Conservation (phyloP, 2,329 filamentous ascomycete species). For the Fusarium sublunatum region DNA sequence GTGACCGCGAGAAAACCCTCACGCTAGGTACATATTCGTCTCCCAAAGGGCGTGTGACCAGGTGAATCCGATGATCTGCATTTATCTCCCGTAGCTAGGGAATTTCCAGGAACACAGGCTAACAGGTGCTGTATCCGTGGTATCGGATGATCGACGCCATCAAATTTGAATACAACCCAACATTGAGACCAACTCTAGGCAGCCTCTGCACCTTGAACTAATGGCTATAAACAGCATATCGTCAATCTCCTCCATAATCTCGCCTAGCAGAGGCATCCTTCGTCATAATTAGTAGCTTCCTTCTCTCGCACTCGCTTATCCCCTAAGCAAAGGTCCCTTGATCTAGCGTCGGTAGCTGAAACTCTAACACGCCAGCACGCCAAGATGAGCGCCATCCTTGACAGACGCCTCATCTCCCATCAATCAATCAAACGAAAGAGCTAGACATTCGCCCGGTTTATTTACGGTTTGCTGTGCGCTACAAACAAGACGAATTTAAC, state of each 20-base stretch:
- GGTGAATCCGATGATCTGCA: slow-evolving; percentile 7
- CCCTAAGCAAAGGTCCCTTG: slow-evolving; percentile 35
- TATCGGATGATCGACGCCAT: slow-evolving; percentile 28
- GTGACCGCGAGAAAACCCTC: slow-evolving; percentile 20
- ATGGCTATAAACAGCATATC: slow-evolving; percentile 1
- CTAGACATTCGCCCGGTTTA: slow-evolving; percentile 13
- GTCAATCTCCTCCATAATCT: background rate
- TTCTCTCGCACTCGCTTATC: slow-evolving; percentile 8
- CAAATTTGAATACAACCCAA: slow-evolving; percentile 23
- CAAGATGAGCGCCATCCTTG: slow-evolving; percentile 20
- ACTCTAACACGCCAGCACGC: slow-evolving; percentile 32
- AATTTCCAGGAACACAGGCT: slow-evolving; percentile 31
- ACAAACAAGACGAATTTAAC: background rate
- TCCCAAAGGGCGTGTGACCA: slow-evolving; percentile 33
- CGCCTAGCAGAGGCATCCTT: background rate
- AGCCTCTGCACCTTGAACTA: slow-evolving; percentile 17
- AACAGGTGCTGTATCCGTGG: slow-evolving; percentile 10
- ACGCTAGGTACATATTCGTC: slow-evolving; percentile 32
- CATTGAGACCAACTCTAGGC: slow-evolving; percentile 31
- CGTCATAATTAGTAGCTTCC: slow-evolving; percentile 19
- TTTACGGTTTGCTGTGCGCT: background rate
- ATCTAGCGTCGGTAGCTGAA: slow-evolving; percentile 24
- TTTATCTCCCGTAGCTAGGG: slow-evolving; percentile 18
- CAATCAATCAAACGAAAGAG: slow-evolving; percentile 14
- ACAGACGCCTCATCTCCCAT: slow-evolving; percentile 7